Conservation (phyloP, 345 rosid species). For the Dimocarpus longan region DNA sequence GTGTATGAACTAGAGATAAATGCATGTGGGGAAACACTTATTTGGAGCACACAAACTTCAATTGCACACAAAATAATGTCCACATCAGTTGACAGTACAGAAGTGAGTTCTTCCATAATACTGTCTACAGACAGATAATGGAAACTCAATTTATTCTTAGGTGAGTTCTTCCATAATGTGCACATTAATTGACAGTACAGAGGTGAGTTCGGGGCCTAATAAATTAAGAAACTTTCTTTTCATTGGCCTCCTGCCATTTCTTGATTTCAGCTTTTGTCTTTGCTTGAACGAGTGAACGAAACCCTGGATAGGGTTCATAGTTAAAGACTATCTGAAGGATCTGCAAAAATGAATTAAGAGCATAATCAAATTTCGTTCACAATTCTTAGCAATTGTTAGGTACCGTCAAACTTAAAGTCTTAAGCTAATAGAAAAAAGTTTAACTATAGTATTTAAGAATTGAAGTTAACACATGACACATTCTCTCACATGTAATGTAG, state of each 20-base stretch:
- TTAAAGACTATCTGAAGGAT: conserved; percentile 58
- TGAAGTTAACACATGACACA: no score
- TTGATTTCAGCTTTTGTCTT: conserved; percentile 60
- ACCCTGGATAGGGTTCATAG: conserved; percentile 89
- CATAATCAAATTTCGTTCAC: not conserved
- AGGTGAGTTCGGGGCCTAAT: not conserved
- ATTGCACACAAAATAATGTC: not conserved
- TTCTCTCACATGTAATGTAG: no score
- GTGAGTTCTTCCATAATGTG: not conserved
- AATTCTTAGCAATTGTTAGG: no score
- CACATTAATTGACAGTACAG: no score
- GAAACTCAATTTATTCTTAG: no score
- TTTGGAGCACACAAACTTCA: not conserved
- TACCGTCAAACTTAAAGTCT: no score
- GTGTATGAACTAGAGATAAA: not conserved
- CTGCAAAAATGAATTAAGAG: conserved; percentile 30
- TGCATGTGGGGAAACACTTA: no score
- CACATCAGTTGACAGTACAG: not conserved
- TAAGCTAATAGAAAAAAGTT: no score
- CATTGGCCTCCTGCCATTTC: conserved; percentile 53
- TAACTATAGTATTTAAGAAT: no score
- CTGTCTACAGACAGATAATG: no score
- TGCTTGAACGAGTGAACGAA: conserved; percentile 58
- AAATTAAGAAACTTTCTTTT: conserved; percentile 37
- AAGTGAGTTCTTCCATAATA: no score